Evolutionary conservation across 768 basidiomycete genomes (phyloP).

Genomic region (Vararia minispora): DNA sequence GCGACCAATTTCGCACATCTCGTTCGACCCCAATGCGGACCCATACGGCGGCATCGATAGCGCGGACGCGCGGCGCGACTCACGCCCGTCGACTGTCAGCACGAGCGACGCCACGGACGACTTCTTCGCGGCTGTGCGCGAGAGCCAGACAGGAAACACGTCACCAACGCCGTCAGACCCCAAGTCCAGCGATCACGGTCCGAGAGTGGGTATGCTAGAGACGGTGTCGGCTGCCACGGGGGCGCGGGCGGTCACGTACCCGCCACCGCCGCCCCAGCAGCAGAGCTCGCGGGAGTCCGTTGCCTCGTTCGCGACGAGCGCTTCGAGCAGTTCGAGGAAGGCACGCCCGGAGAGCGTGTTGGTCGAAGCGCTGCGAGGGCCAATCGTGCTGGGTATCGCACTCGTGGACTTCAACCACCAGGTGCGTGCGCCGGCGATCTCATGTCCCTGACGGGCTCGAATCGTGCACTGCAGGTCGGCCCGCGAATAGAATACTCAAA

Average conservation of each 20-base stretch:
- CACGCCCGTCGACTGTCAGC: constrained; percentile 29
- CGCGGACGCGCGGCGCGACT: constrained; percentile 25
- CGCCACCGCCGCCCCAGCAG: constrained; percentile 39
- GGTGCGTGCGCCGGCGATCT: constrained; percentile 31
- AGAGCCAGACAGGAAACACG: constrained; percentile 6
- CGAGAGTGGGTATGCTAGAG: constrained; percentile 8
- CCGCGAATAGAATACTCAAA: constrained; percentile 81
- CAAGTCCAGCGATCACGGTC: constrained; percentile 4
- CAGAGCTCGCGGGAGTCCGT: constrained; percentile 39
- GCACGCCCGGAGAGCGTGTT: constrained; percentile 72
- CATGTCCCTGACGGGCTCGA: too few relatives aligned
- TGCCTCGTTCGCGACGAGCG: constrained; percentile 44
- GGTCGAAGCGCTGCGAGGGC: constrained; percentile 44
- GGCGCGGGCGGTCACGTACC: constrained; percentile 33
- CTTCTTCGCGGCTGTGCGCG: constrained; percentile 4
- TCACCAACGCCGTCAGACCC: constrained; percentile 1
- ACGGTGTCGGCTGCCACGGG: constrained; percentile 3
- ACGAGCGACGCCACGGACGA: constrained; percentile 10
- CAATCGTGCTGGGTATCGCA: constrained; percentile 75
- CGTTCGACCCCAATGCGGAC: constrained; percentile 13
- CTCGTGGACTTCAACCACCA: constrained; percentile 95
- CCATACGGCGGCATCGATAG: constrained; percentile 5
- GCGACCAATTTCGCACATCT: constrained; percentile 27
- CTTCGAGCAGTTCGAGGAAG: constrained; percentile 48
- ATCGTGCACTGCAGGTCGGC: constrained; percentile 50